Evolutionary conservation across 73 alveolate genomes (phyloP).

Genomic region (Halteria grandinella): DNA sequence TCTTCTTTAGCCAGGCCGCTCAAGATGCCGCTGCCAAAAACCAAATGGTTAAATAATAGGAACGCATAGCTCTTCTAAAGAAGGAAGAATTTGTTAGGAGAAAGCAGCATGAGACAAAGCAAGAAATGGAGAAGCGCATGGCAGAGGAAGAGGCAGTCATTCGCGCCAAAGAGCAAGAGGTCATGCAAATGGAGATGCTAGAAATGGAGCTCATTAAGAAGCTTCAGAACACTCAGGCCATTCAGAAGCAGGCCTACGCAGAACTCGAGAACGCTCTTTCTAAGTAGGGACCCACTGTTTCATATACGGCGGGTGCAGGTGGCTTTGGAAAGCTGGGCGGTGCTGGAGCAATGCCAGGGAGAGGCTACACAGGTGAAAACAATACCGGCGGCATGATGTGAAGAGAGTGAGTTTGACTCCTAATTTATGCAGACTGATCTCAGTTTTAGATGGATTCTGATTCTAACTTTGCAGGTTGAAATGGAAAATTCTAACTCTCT

Average conservation of each 20-base stretch:
- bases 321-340: too few species aligned
- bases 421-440: too few species aligned
- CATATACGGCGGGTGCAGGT: too few species aligned
- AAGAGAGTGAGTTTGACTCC: too few species aligned
- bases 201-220: slow-evolving; percentile 77
- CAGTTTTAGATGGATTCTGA: too few species aligned
- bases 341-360: too few species aligned
- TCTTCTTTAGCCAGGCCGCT: slow-evolving; percentile 1
- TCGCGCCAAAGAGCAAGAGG: slow-evolving; percentile 57
- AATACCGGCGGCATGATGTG: too few species aligned
- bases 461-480: too few species aligned
- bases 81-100: slow-evolving; percentile 27
- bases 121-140: slow-evolving; percentile 39
- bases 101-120: slow-evolving; percentile 43
- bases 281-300: background rate
- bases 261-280: slow-evolving; percentile 66
- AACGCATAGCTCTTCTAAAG: slow-evolving; percentile 52
- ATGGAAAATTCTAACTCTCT: too few species aligned
- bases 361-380: too few species aligned
- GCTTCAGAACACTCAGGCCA: slow-evolving; percentile 68
- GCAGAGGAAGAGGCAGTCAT: slow-evolving; percentile 51
- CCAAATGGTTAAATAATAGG: slow-evolving; percentile 36
- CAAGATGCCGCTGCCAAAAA: slow-evolving; percentile 31
- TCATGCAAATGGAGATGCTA: slow-evolving; percentile 71
- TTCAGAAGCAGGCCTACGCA: slow-evolving; percentile 66